Evolutionary conservation across 1,139 yeast genomes (phyloP).

Genomic region (Hansenula sp.): DNA sequence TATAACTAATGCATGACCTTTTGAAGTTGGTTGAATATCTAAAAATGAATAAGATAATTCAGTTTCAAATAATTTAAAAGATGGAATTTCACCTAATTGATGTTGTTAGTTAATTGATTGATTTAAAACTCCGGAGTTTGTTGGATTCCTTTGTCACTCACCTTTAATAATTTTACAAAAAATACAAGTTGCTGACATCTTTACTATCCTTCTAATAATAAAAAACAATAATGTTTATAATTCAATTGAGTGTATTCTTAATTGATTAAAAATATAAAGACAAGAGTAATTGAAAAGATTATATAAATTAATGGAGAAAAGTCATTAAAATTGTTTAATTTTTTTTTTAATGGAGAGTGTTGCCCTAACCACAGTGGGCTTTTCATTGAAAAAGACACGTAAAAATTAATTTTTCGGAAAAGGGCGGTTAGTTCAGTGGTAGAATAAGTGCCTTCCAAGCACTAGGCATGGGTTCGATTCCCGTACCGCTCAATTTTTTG

Average conservation of each 20-base stretch:
- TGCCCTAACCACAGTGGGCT: too few species aligned
- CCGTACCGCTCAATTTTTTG: constrained; percentile 23
- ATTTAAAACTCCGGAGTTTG: not conserved
- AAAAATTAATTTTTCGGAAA: too few species aligned
- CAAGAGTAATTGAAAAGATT: too few species aligned
- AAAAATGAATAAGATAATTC: constrained; percentile 74
- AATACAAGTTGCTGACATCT: constrained; percentile 56
- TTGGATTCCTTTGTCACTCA: constrained; percentile 13
- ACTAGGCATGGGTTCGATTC: constrained; percentile 28
- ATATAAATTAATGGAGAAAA: too few species aligned
- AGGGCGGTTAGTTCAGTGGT: constrained; percentile 27
- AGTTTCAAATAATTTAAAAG: constrained; percentile 83
- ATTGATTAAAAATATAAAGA: not conserved
- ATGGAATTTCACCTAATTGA: constrained; percentile 73
- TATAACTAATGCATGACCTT: constrained; percentile 82
- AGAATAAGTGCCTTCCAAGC: constrained; percentile 29
- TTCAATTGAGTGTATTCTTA: not conserved
- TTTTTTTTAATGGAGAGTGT: too few species aligned
- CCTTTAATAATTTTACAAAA: constrained; percentile 91
- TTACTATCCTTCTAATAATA: constrained; percentile 24
- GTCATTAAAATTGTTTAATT: too few species aligned
- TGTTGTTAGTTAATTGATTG: not conserved
- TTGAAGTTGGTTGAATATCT: constrained; percentile 88
- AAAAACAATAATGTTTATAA: too few species aligned
- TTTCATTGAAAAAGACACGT: too few species aligned